Conservation (phyloP, 306 rosid species). For the Oemleria cerasiformis region DNA sequence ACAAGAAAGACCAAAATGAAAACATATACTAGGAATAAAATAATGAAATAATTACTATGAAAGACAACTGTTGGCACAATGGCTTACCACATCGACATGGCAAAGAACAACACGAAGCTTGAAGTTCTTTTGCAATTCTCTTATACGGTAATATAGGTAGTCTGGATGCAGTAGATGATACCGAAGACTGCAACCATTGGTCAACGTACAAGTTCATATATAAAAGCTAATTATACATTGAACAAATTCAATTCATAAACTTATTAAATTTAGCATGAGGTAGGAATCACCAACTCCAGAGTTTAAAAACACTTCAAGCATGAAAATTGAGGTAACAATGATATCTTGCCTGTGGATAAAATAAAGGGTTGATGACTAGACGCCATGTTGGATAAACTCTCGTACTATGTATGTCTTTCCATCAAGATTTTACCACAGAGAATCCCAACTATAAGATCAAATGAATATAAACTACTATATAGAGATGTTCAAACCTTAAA, state of each 20-base stretch:
- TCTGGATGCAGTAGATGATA: constrained; percentile 97
- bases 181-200: constrained; percentile 75
- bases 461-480: not conserved
- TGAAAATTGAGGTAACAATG: not conserved
- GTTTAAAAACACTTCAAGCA: constrained; percentile 4
- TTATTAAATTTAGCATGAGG: not conserved
- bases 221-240: constrained; percentile 14
- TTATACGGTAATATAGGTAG: constrained; percentile 79
- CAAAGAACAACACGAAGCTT: constrained; percentile 87
- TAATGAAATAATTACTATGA: not conserved
- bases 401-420: not conserved
- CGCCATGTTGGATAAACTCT: not conserved
- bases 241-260: constrained; percentile 6
- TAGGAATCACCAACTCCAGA: constrained; percentile 11
- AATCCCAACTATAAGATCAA: not conserved
- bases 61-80: constrained; percentile 9
- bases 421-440: not conserved
- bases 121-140: constrained; percentile 90
- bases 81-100: constrained; percentile 90
- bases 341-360: not conserved
- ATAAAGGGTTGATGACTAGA: not conserved
- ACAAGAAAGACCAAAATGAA: constrained; percentile 6
- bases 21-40: constrained; percentile 16
- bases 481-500: constrained; percentile 56
- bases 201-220: constrained; percentile 24